Conservation (phyloP, 495 filamentous ascomycete genomes). For the Penicillium waksmanii region DNA sequence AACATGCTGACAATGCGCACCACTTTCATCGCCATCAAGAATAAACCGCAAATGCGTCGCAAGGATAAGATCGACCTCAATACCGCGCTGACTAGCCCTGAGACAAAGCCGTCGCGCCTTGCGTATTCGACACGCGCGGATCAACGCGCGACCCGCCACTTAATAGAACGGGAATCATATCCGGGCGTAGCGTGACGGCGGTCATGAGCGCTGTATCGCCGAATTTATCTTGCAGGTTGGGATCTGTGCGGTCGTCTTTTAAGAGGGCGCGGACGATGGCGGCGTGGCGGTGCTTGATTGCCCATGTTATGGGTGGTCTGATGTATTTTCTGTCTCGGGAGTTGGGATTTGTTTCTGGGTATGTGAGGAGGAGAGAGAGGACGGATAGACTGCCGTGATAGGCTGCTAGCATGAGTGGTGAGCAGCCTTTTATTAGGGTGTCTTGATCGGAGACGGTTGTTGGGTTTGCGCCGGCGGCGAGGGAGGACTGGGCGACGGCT, state of each 20-base stretch:
- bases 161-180: constrained; percentile 15
- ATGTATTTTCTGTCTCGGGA: constrained; percentile 23
- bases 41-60: constrained; percentile 28
- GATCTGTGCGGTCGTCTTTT: constrained; percentile 22
- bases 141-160: constrained; percentile 12
- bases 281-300: constrained; percentile 33
- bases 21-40: constrained; percentile 17
- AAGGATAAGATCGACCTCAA: constrained; percentile 19
- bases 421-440: constrained; percentile 18
- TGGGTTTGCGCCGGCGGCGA: constrained; percentile 24
- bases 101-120: constrained; percentile 26
- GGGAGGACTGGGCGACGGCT: constrained; percentile 13
- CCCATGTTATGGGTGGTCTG: constrained; percentile 43
- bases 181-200: constrained; percentile 14
- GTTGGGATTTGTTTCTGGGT: constrained; percentile 24
- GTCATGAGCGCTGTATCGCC: constrained; percentile 27
- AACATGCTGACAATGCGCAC: constrained; percentile 28
- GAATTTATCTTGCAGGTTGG: constrained; percentile 27
- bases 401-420: constrained; percentile 25
- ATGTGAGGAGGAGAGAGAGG: constrained; percentile 17
- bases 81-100: constrained; percentile 5
- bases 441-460: constrained; percentile 15
- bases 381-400: constrained; percentile 19
- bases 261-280: constrained; percentile 29
- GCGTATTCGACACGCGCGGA: constrained; percentile 23